phyloP scores from a whole-genome alignment of 2,329 filamentous ascomycete species.

The Magnaporthiopsis rhizophila region DNA sequence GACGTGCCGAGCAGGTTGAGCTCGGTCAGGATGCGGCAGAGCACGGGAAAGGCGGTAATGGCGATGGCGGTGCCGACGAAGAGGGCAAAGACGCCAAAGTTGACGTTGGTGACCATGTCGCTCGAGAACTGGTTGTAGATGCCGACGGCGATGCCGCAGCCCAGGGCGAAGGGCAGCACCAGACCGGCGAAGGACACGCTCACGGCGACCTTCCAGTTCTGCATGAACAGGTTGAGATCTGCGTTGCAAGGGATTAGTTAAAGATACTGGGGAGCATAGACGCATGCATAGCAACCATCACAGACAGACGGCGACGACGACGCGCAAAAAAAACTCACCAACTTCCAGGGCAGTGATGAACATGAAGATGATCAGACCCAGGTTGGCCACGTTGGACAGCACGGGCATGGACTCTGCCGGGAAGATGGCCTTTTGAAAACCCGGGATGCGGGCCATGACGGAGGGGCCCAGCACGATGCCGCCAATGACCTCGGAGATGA shows the following conservation, averaged over 20 bases:
- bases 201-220: slow-evolving; percentile 73
- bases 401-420: slow-evolving; percentile 66
- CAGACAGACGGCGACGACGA: no score
- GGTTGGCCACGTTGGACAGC: slow-evolving; percentile 69
- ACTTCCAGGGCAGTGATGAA: slow-evolving; percentile 78
- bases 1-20: slow-evolving; percentile 75
- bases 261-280: no score
- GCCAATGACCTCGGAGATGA: slow-evolving; percentile 39
- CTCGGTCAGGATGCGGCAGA: slow-evolving; percentile 89
- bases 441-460: slow-evolving; percentile 77
- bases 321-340: slow-evolving; percentile 2
- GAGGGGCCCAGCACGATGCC: slow-evolving; percentile 79
- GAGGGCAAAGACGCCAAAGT: slow-evolving; percentile 48
- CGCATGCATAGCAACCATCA: no score
- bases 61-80: slow-evolving; percentile 92
- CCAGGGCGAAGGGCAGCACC: slow-evolving; percentile 73
- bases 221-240: slow-evolving; percentile 66
- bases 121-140: slow-evolving; percentile 64
- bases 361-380: slow-evolving; percentile 76
- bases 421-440: slow-evolving; percentile 71
- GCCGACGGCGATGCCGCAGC: slow-evolving; percentile 72
- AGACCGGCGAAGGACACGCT: slow-evolving; percentile 75
- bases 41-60: slow-evolving; percentile 85
- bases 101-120: slow-evolving; percentile 31
- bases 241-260: not conserved